Evolutionary conservation across 495 filamentous ascomycete species (phyloP).

Genomic region (Daldinia grandis): DNA sequence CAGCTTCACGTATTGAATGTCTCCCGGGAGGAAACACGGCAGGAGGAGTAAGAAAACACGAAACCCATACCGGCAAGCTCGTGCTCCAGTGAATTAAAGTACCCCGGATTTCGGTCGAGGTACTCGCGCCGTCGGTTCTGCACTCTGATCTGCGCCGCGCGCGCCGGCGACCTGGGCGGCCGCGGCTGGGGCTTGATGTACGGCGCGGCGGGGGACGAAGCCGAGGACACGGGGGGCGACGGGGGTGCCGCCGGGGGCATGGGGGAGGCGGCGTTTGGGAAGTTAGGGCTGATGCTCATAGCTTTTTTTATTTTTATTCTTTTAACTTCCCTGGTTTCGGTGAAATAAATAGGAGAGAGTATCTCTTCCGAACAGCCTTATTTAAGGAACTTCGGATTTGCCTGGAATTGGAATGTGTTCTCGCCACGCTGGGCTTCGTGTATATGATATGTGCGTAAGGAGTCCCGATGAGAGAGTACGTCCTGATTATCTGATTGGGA

Average conservation of each 20-base stretch:
- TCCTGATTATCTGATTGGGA: background rate
- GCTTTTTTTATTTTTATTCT: background rate
- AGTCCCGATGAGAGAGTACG: background rate
- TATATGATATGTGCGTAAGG: background rate
- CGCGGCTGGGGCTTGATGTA: constrained; percentile 51
- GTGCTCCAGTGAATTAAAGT: constrained; percentile 53
- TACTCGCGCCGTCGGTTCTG: constrained; percentile 58
- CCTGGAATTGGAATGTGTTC: background rate
- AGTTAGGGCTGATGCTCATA: background rate
- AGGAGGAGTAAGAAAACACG: background rate
- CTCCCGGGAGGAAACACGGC: background rate
- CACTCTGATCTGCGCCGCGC: constrained; percentile 46
- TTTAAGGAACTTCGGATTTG: background rate
- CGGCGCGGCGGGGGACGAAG: constrained; percentile 19
- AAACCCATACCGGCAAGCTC: constrained; percentile 52
- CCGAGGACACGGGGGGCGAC: constrained; percentile 20
- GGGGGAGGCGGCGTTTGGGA: background rate
- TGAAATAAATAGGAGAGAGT: background rate
- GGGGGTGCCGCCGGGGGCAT: constrained; percentile 28
- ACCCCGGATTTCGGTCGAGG: constrained; percentile 50
- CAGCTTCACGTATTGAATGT: constrained; percentile 36
- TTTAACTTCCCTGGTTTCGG: background rate
- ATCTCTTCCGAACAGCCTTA: background rate
- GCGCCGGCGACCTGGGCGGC: constrained; percentile 46
- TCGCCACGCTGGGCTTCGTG: background rate